Base-by-base conservation (phyloP, 2,329 filamentous ascomycete genomes). In the Penicillium sp. region DNA sequence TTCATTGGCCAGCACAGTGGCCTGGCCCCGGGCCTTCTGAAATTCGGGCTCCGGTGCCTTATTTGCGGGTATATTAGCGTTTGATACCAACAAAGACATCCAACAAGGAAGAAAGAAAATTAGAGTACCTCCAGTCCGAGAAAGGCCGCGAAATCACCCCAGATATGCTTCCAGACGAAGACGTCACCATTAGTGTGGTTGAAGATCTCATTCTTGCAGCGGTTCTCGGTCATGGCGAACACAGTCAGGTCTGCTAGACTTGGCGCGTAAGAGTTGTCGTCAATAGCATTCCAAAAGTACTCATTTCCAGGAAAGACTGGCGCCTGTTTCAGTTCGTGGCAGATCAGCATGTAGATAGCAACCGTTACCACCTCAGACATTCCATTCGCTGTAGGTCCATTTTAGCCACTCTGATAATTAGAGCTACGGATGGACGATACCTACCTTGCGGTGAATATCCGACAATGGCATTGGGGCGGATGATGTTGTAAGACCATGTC, bases 341-440 rank as follows among this genome's bases (percentile, higher is more conserved):
- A 74, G 57, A 67, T 70, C 3, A 73, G 53, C 45, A 73, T 62
- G 56, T 73, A 73, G 17, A 74, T 60, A 0, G 67, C 70, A 0
- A 74, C 47, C 1, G 73, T 75, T 3, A 75, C 17, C 2, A 66
- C 68, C 21, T 71, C 65, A 1, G 71, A 73, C 72, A 73, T 75
- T 19, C 71, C 72, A 30, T 73, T 72, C 35, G 66, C 67, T 67
- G 44, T 21, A 26, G n/a, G n/a, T n/a, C n/a, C n/a, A n/a, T n/a
- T n/a, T n/a, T n/a, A n/a, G n/a, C n/a, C n/a, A n/a, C n/a, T n/a
- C n/a, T n/a, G n/a, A n/a, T n/a, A n/a, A n/a, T n/a, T n/a, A n/a
- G n/a, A n/a, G n/a, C n/a, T n/a, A n/a, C n/a, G n/a, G n/a, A n/a
- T n/a, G n/a, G n/a, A n/a, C n/a, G n/a, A n/a, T 26, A 26, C 23